These are phyloP conservation scores for Elongisporangium prolatum DNA, from an alignment of 352 stramenopile genomes.

Conservation along the genomic window DNA sequence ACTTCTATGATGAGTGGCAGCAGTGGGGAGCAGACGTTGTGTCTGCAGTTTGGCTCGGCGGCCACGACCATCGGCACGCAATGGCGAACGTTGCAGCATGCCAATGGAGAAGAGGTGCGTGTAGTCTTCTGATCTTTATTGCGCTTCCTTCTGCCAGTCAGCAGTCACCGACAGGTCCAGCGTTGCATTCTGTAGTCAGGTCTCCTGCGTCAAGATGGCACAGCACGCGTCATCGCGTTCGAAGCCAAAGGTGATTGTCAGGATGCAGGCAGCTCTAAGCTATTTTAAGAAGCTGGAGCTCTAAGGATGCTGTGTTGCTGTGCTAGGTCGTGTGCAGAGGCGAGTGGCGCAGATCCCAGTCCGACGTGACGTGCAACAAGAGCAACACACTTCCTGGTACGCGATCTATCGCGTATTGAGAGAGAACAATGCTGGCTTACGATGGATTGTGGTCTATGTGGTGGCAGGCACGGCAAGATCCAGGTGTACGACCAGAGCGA, in stretches of 20 bases:
- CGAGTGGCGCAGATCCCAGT: slow-evolving; percentile 18
- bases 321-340: slow-evolving; percentile 33
- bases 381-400: slow-evolving; percentile 37
- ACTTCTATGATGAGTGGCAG: not conserved
- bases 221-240: slow-evolving; percentile 54
- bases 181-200: not conserved
- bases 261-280: not conserved
- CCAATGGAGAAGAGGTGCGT: slow-evolving; percentile 34
- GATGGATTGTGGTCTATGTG: slow-evolving; percentile 1
- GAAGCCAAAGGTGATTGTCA: slow-evolving; percentile 67
- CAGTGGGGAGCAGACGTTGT: slow-evolving; percentile 46
- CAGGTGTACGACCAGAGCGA: slow-evolving; percentile 63
- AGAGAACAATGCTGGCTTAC: not conserved
- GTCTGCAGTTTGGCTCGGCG: slow-evolving; percentile 69
- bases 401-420: not conserved
- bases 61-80: slow-evolving; percentile 63
- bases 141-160: not conserved
- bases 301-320: not conserved
- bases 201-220: slow-evolving; percentile 25
- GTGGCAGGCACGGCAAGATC: slow-evolving; percentile 39
- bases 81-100: slow-evolving; percentile 39
- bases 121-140: not conserved
- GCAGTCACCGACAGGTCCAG: not conserved
- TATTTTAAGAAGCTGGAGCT: not conserved
- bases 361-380: slow-evolving; percentile 12